phyloP scores from a whole-genome alignment of 169 alveolate species.

The Plasmodium cynomolgi region DNA sequence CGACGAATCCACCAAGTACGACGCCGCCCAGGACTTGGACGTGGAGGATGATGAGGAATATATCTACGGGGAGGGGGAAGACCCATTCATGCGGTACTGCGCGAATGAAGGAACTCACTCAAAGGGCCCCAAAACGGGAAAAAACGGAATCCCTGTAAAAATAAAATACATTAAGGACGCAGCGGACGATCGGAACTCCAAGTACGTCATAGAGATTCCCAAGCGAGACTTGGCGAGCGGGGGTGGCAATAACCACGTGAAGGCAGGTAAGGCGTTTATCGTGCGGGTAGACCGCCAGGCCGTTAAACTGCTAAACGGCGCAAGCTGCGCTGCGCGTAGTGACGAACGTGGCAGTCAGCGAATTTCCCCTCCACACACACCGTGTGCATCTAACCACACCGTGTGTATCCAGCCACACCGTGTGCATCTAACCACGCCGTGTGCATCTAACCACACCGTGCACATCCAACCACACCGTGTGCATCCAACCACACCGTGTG shows the following conservation, averaged over 20 bases:
- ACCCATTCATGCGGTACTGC: background rate
- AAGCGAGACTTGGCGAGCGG: slow-evolving; percentile 18
- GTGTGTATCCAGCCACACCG: too few relatives aligned
- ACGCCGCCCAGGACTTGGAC: background rate
- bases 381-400: background rate
- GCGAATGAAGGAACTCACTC: background rate
- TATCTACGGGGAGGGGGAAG: background rate
- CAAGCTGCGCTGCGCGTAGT: background rate
- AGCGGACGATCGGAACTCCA: slow-evolving; percentile 45
- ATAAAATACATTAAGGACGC: slow-evolving; percentile 58
- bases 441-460: background rate
- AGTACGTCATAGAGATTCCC: slow-evolving; percentile 67
- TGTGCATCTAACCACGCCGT: background rate
- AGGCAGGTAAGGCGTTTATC: slow-evolving; percentile 20
- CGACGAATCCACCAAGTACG: background rate
- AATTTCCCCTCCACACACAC: background rate
- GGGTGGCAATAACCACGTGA: slow-evolving; percentile 18
- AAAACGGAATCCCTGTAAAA: slow-evolving; percentile 56
- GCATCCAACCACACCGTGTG: background rate
- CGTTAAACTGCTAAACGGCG: background rate
- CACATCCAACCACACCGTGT: too few relatives aligned
- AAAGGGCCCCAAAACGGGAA: background rate
- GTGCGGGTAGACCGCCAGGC: background rate
- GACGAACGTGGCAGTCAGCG: background rate
- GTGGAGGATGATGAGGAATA: background rate